Evolutionary conservation across 169 alveolate genomes (phyloP).

Genomic region (Amoebophrya sp.): DNA sequence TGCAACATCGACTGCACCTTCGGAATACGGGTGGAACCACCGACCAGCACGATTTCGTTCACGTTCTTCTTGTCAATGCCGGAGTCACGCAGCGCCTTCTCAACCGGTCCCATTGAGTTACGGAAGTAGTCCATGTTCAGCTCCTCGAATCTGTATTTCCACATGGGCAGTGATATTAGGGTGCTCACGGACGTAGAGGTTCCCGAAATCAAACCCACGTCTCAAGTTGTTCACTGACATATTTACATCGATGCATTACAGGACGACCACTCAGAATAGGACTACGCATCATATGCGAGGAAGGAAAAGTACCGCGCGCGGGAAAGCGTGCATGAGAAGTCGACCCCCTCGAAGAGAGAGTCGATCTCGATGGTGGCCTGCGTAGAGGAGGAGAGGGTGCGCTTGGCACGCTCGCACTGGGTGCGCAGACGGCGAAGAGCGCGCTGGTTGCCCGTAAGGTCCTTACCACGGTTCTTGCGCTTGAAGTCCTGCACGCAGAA

Average conservation of each 20-base stretch:
- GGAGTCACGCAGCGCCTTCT: conserved; percentile 78
- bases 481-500: conserved; percentile 87
- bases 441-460: conserved; percentile 28
- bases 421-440: conserved; percentile 6
- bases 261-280: no score
- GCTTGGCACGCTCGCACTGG: conserved; percentile 71
- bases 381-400: conserved; percentile 82
- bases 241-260: no score
- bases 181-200: no score
- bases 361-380: conserved; percentile 91
- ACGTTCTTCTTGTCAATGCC: conserved; percentile 80
- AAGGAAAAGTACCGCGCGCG: conserved; percentile 94
- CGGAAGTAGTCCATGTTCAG: conserved; percentile 78
- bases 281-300: no score
- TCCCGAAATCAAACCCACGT: no score
- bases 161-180: no score
- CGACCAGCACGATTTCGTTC: conserved; percentile 91
- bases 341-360: conserved; percentile 69
- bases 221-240: no score
- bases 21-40: conserved; percentile 97
- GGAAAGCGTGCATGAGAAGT: conserved; percentile 83
- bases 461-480: conserved; percentile 69
- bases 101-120: conserved; percentile 80
- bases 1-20: conserved; percentile 70
- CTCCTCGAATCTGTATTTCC: no score